phyloP scores from a whole-genome alignment of 768 basidiomycete genomes.

The Pholiota conissans region DNA sequence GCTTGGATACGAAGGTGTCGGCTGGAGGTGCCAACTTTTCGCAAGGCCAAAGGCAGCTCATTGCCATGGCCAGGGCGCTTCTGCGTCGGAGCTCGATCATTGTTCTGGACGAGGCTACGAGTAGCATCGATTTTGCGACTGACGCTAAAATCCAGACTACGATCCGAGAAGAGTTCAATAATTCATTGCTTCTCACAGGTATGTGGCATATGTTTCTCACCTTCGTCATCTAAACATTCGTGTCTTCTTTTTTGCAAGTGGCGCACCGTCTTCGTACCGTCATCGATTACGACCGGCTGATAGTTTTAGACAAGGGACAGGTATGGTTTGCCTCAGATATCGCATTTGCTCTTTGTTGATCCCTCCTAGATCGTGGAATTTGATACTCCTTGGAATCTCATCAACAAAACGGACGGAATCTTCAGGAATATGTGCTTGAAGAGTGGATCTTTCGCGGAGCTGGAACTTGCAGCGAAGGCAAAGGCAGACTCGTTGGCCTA shows the following conservation, averaged over 20 bases:
- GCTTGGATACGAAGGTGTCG: slow-evolving; percentile 78
- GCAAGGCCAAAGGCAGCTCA: slow-evolving; percentile 87
- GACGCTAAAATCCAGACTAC: slow-evolving; percentile 90
- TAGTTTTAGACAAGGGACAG: slow-evolving; percentile 76
- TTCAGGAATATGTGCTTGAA: slow-evolving; percentile 71
- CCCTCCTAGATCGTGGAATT: slow-evolving; percentile 54
- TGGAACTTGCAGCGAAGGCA: slow-evolving; percentile 58
- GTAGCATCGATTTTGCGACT: slow-evolving; percentile 84
- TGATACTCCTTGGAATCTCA: slow-evolving; percentile 71
- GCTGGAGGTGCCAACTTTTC: slow-evolving; percentile 90
- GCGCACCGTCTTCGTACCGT: slow-evolving; percentile 77
- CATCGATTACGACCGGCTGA: slow-evolving; percentile 78
- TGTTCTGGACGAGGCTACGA: slow-evolving; percentile 82
- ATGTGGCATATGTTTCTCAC: slow-evolving; percentile 19
- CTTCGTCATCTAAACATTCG: neutral
- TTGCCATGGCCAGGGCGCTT: slow-evolving; percentile 83
- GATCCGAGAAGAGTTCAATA: slow-evolving; percentile 82
- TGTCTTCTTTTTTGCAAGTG: slow-evolving; percentile 35
- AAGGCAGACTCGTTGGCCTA: slow-evolving; percentile 25
- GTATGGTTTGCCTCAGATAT: slow-evolving; percentile 22
- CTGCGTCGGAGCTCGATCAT: slow-evolving; percentile 72
- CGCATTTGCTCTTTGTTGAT: neutral
- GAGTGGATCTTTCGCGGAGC: slow-evolving; percentile 62
- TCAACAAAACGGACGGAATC: slow-evolving; percentile 60
- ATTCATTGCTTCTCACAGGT: slow-evolving; percentile 75